Conservation (phyloP, 2,329 filamentous ascomycete species). For the Hypoxylon sp. region DNA sequence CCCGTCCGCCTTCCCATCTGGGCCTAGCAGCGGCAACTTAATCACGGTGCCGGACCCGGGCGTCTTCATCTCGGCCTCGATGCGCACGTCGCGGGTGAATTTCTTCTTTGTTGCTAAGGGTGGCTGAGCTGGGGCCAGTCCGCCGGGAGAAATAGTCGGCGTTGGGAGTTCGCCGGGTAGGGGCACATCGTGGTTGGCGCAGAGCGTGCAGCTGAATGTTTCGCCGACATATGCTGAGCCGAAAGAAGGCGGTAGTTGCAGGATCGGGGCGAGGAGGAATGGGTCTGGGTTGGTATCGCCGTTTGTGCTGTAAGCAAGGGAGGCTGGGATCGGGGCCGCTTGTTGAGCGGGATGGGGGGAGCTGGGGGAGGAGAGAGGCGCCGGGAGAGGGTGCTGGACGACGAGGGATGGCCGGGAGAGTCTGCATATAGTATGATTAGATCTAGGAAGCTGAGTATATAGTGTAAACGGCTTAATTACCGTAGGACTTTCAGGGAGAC, state of each 20-base stretch:
- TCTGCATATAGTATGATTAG: conserved; percentile 61
- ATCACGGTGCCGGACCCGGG: conserved; percentile 74
- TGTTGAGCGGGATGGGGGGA: conserved; percentile 59
- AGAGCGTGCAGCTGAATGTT: conserved; percentile 93
- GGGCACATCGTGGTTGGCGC: conserved; percentile 87
- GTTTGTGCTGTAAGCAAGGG: conserved; percentile 75
- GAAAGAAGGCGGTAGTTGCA: conserved; percentile 92
- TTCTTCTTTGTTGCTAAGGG: conserved; percentile 58
- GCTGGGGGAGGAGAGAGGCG: conserved; percentile 58
- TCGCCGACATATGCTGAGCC: conserved; percentile 96
- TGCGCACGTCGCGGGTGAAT: conserved; percentile 79
- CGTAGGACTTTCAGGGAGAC: conserved; percentile 83
- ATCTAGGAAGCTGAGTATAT: conserved; percentile 5
- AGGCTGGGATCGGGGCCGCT: conserved; percentile 69
- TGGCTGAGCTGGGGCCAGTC: conserved; percentile 24
- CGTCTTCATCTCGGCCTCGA: conserved; percentile 96
- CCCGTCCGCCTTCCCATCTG: conserved; percentile 10
- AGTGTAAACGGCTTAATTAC: conserved; percentile 57
- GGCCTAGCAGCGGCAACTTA: conserved; percentile 72
- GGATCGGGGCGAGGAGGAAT: conserved; percentile 73
- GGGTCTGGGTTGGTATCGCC: conserved; percentile 65
- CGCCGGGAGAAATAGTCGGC: neutral
- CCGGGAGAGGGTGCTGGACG: conserved; percentile 75
- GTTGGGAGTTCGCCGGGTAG: conserved; percentile 42
- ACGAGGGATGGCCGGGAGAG: conserved; percentile 86